Evolutionary conservation across 2,329 filamentous ascomycete genomes (phyloP).

Genomic region (Aureobasidium sp.): DNA sequence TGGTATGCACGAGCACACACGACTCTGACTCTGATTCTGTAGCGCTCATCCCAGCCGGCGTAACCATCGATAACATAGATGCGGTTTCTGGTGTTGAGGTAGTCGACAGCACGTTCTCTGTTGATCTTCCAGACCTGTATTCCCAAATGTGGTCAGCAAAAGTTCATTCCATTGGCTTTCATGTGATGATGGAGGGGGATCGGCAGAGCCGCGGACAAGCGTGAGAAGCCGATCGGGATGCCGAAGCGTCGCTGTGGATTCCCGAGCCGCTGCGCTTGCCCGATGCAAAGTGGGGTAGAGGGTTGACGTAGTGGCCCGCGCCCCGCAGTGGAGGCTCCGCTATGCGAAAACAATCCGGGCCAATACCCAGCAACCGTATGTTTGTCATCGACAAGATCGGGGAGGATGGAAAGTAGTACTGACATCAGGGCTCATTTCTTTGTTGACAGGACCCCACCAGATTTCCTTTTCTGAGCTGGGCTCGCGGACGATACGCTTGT

Average conservation of each 20-base stretch:
- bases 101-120: constrained; percentile 96
- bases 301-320: constrained; percentile 8
- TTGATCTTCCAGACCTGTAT: constrained; percentile 97
- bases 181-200: constrained; percentile 3
- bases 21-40: constrained; percentile 93
- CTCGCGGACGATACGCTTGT: constrained; percentile 97
- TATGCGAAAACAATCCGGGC: constrained; percentile 14
- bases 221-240: constrained; percentile 1
- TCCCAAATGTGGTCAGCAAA: constrained; percentile 19
- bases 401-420: constrained; percentile 35
- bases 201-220: constrained; percentile 5
- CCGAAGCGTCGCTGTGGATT: background rate
- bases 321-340: constrained; percentile 5
- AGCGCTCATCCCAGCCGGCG: constrained; percentile 97
- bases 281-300: constrained; percentile 19
- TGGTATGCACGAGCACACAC: constrained; percentile 99
- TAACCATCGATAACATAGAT: constrained; percentile 98
- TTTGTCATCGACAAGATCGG: constrained; percentile 2
- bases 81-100: constrained; percentile 96
- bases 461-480: constrained; percentile 79
- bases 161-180: constrained; percentile 6
- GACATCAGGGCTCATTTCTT: constrained; percentile 96
- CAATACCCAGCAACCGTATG: background rate
- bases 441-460: constrained; percentile 99
- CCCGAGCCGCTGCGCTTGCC: constrained; percentile 21